Conservation (phyloP, 352 stramenopile species). For the Globisporangium canariense region DNA sequence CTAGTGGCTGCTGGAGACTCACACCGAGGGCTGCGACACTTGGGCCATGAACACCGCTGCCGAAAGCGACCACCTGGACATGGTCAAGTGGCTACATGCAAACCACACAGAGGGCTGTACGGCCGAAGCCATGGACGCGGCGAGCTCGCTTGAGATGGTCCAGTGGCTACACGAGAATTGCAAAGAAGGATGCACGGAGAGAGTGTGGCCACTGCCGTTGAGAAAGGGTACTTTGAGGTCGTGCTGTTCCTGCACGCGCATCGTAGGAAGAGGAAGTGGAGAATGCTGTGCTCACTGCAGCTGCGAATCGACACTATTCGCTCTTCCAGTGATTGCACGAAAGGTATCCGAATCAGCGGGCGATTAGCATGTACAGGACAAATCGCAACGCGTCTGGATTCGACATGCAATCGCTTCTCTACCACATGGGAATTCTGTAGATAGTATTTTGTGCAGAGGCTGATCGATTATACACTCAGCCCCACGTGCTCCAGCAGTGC, state of each 20-base stretch:
- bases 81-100: background rate
- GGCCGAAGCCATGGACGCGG: background rate
- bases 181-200: background rate
- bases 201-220: background rate
- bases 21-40: background rate
- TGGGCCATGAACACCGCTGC: background rate
- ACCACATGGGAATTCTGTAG: too few species aligned
- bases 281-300: too few species aligned
- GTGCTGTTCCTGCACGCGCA: background rate
- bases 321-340: too few species aligned
- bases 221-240: background rate
- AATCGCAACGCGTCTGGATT: too few species aligned
- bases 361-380: too few species aligned
- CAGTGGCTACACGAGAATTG: background rate
- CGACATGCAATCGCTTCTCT: too few species aligned
- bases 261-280: background rate
- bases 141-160: background rate
- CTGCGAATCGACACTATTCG: too few species aligned
- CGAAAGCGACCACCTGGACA: background rate
- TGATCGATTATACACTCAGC: too few species aligned
- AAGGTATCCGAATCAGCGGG: too few species aligned
- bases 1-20: background rate
- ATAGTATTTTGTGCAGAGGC: too few species aligned
- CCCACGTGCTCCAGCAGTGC: too few species aligned
- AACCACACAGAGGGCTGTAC: background rate